Evolutionary conservation across 169 alveolate genomes (phyloP), one percentile per base, ranked within the genome.

Genomic region (Plasmodium vivax): DNA sequence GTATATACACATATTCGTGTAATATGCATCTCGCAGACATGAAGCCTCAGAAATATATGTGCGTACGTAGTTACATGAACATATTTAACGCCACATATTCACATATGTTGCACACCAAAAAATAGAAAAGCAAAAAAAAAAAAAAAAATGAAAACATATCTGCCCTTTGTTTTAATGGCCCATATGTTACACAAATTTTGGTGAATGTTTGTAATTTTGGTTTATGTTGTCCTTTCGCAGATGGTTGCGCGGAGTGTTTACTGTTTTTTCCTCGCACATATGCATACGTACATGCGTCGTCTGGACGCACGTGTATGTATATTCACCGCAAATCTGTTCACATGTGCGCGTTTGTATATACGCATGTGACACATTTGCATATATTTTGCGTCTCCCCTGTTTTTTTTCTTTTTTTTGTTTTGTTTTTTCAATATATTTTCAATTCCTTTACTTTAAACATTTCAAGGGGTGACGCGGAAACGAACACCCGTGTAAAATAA

Each of bases 141-240:
- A 85, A 85, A 19, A 71, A 30, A 45, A 51, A 54, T 34, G 82
- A 75, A 75, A 85, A 85, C 68, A 75, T 74, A 85, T n/a, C 45
- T 85, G 30, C 32, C 36, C 85, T 74, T n/a, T 56, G 47, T 75
- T 75, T 85, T 75, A 77, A 56, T 14, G 51, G 68, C 34, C 38
- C 27, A 32, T 19, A 23, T 58, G 73, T 58, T 85, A 79, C 38
- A 36, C 75, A 71, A 82, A 84, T 34, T 36, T 68, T 62, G 77
- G 16, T 62, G 30, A 62, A 23, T 19, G 23, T 54, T 74, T 27
- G 19, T 41, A 43, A 85, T 38, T 47, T 75, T 54, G 77, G 84
- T 84, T 85, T 32, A 41, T 74, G 82, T 85, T 85, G 93, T 85
- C 51, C 80, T 85, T 85, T 38, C 72, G 36, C 41, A 85, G 71